A percentile compares a stretch with the other conserved stretches of the same genome.
These are phyloP conservation scores for Tuber indicum DNA, from an alignment of 495 filamentous ascomycete species.

Conservation along the genomic window DNA sequence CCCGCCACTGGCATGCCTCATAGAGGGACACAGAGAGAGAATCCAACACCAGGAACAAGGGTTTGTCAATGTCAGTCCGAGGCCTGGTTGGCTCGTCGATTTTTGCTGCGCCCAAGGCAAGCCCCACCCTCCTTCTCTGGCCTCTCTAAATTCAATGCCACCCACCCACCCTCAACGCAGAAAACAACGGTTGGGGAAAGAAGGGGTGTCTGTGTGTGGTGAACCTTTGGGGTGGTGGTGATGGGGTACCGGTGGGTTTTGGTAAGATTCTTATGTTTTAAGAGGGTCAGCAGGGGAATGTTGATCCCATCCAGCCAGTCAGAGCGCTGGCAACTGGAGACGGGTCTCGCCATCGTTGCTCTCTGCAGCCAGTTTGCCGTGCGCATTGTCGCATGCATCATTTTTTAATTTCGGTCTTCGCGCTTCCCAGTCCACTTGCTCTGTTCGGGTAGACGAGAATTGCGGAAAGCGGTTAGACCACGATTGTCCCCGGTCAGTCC, in stretches of 20 bases:
- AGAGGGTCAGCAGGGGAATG: slow-evolving; percentile 37
- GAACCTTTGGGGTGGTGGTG: slow-evolving; percentile 3
- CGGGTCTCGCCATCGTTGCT: slow-evolving; percentile 35
- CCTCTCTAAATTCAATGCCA: slow-evolving; percentile 9
- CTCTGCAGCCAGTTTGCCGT: slow-evolving; percentile 37
- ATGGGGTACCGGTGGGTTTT: background rate
- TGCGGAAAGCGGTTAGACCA: slow-evolving; percentile 1
- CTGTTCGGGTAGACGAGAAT: background rate
- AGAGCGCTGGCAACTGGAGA: slow-evolving; percentile 36
- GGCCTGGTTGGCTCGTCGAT: slow-evolving; percentile 33
- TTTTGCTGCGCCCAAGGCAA: slow-evolving; percentile 32
- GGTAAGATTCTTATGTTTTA: background rate
- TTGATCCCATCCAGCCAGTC: slow-evolving; percentile 34
- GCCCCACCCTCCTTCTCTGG: slow-evolving; percentile 25
- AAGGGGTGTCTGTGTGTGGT: background rate
- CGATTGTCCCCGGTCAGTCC: slow-evolving; percentile 21
- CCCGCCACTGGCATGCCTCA: slow-evolving; percentile 19
- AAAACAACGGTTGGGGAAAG: background rate
- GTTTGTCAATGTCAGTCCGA: slow-evolving; percentile 30
- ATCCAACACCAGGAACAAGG: slow-evolving; percentile 21
- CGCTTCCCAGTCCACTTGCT: slow-evolving; percentile 24
- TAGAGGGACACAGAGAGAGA: slow-evolving; percentile 12
- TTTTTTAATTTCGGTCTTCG: slow-evolving; percentile 40
- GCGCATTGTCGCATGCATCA: slow-evolving; percentile 38
- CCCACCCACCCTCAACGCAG: slow-evolving; percentile 8